These are phyloP conservation scores for Spathaspora sp. DNA, from an alignment of 1,139 yeast genomes.

Conservation along the genomic window DNA sequence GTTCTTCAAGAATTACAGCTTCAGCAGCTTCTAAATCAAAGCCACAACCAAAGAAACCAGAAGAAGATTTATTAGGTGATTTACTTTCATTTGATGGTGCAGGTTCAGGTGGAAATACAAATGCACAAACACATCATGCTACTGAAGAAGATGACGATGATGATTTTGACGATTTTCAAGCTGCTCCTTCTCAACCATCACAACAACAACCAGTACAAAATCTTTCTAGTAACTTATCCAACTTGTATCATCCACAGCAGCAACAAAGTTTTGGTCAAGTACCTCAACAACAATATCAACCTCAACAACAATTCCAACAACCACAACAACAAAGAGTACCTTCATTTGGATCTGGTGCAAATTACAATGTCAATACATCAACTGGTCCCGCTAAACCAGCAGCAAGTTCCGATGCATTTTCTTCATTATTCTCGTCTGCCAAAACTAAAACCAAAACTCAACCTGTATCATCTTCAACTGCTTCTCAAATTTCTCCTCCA, in stretches of 20 bases:
- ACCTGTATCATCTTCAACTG: conserved; percentile 12
- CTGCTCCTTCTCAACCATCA: conserved; percentile 53
- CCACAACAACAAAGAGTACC: conserved; percentile 15
- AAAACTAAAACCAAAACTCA: conserved; percentile 39
- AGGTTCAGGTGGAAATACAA: conserved; percentile 18
- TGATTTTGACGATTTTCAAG: conserved; percentile 93
- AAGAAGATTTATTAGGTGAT: conserved; percentile 52
- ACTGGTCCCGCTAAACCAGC: conserved; percentile 36
- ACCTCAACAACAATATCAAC: conserved; percentile 1
- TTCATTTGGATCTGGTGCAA: conserved; percentile 10
- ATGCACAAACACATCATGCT: conserved; percentile 10
- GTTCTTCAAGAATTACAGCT: conserved; percentile 44
- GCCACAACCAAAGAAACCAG: conserved; percentile 23
- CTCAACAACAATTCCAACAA: conserved; percentile 12
- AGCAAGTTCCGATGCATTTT: conserved; percentile 68
- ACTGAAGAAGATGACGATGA: conserved; percentile 65
- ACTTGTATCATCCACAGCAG: conserved; percentile 30
- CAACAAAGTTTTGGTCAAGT: conserved; percentile 21
- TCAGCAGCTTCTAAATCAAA: conserved; percentile 21
- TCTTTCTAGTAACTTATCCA: conserved; percentile 38
- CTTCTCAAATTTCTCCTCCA: conserved; percentile 10
- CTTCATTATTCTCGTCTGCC: conserved; percentile 76
- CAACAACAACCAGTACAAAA: conserved; percentile 20
- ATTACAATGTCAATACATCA: conserved; percentile 15
- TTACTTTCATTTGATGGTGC: conserved; percentile 51